phyloP scores from a whole-genome alignment of 176 grass and related monocot species.

The Hyparrhenia diplandra region DNA sequence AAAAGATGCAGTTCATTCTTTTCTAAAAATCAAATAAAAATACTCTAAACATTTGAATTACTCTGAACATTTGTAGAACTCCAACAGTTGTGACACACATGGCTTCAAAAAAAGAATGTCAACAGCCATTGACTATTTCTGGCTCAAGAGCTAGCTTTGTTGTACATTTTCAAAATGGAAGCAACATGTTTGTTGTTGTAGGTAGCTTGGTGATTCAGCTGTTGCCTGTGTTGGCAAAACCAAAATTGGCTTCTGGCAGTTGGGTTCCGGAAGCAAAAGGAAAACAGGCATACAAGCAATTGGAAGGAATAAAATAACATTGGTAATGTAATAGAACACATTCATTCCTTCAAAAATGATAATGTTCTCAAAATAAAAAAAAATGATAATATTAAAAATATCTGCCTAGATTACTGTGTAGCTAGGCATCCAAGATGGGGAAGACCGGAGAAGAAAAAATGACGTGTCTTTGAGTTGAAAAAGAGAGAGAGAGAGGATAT shows the following conservation, averaged over 20 bases:
- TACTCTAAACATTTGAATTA: too few species aligned
- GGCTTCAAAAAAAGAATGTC: background rate
- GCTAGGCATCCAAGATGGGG: background rate
- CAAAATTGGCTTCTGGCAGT: background rate
- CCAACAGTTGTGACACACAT: background rate
- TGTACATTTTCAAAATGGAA: background rate
- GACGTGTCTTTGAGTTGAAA: background rate
- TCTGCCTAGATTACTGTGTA: background rate
- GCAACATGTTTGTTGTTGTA: background rate
- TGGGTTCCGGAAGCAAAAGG: slow-evolving; percentile 13
- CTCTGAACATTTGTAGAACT: background rate
- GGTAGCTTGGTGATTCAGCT: background rate
- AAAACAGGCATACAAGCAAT: slow-evolving; percentile 28
- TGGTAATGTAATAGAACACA: background rate
- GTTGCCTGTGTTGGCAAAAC: background rate
- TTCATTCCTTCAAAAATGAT: background rate
- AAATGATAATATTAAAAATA: too few species aligned
- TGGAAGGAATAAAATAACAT: background rate
- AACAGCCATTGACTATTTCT: background rate
- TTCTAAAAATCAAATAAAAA: background rate
- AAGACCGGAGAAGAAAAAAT: background rate
- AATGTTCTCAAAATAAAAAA: too few species aligned
- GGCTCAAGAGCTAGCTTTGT: background rate
- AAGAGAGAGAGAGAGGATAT: background rate
- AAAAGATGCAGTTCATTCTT: background rate